phyloP scores from a whole-genome alignment of 1,139 yeast species.

The Wickerhamomyces sp. region DNA sequence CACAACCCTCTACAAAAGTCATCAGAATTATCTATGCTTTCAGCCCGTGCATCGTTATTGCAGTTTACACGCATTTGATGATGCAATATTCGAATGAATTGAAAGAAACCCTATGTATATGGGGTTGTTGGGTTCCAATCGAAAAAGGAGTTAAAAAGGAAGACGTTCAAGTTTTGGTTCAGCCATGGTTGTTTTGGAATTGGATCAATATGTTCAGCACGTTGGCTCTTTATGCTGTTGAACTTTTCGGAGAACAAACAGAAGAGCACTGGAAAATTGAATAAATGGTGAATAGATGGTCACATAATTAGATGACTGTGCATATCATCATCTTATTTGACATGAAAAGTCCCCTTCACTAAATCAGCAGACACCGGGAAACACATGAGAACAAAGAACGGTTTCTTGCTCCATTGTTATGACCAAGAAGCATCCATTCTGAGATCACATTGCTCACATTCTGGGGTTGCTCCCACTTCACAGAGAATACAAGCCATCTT shows the following conservation, averaged over 20 bases:
- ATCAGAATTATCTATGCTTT: constrained; percentile 73
- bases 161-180: constrained; percentile 32
- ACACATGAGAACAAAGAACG: no score
- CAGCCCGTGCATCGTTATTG: constrained; percentile 89
- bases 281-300: constrained; percentile 12
- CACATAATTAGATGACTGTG: no score
- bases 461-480: no score
- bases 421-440: no score
- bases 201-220: constrained; percentile 89
- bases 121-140: constrained; percentile 46
- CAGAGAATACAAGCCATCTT: no score
- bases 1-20: constrained; percentile 20
- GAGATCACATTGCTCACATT: no score
- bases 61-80: constrained; percentile 90
- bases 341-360: no score
- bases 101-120: constrained; percentile 48
- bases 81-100: constrained; percentile 74
- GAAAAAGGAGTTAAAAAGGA: constrained; percentile 4
- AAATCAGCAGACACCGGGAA: no score
- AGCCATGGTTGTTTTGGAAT: constrained; percentile 94
- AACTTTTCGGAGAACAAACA: constrained; percentile 43
- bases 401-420: no score
- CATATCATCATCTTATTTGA: no score
- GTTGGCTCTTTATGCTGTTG: constrained; percentile 72
- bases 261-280: constrained; percentile 42